phyloP scores from a whole-genome alignment of 2,329 filamentous ascomycete species.

The Colletotrichum gloeosporioides region DNA sequence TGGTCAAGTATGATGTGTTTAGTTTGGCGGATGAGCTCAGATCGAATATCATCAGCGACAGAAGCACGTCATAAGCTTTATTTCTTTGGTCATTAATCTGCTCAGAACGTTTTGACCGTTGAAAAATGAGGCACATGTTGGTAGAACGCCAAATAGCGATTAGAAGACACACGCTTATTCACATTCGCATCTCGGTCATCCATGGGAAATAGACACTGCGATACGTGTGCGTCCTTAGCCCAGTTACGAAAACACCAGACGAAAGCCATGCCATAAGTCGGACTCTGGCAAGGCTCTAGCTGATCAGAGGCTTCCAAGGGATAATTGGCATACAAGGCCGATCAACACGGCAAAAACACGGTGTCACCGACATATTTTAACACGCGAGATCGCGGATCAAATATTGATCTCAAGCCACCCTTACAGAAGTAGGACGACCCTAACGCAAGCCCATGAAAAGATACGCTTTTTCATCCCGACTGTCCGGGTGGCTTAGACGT shows the following conservation, averaged over 20 bases:
- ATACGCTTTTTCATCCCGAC: not conserved
- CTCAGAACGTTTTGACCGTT: not conserved
- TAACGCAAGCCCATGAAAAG: too few species aligned
- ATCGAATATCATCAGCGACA: not conserved
- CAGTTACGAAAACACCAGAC: not conserved
- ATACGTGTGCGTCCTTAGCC: not conserved
- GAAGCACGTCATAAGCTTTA: not conserved
- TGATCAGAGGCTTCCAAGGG: too few species aligned
- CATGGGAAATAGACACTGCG: not conserved
- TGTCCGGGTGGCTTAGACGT: not conserved
- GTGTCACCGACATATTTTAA: not conserved
- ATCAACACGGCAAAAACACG: not conserved
- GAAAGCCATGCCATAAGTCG: not conserved
- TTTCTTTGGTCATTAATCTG: not conserved
- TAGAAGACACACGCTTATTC: not conserved
- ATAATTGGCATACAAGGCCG: not conserved
- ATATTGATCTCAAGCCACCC: not conserved
- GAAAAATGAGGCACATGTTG: fast-evolving
- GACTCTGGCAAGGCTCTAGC: not conserved
- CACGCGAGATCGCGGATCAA: not conserved
- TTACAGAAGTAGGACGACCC: not conserved
- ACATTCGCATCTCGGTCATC: not conserved
- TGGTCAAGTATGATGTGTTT: too few species aligned
- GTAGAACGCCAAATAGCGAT: not conserved
- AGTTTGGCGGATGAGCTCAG: too few species aligned